Evolutionary conservation across 1,284 basidiomycete genomes (phyloP).

Genomic region (Heterobasidion annosum): DNA sequence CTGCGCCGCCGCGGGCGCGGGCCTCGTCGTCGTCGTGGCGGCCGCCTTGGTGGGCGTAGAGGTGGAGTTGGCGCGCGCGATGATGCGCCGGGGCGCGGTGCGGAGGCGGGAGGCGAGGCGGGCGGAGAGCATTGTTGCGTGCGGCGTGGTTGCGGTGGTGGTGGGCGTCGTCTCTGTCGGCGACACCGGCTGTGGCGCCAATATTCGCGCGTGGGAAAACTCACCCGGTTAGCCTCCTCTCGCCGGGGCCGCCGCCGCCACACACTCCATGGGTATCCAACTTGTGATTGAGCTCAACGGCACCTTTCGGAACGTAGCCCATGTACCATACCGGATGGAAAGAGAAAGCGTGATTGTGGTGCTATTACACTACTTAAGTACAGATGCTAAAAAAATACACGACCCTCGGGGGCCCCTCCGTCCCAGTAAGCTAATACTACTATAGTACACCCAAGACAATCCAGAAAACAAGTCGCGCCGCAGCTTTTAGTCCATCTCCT

Average conservation of each 20-base stretch:
- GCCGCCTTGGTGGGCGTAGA: neutral
- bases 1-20: conserved; percentile 40
- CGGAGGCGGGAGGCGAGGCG: conserved; percentile 9
- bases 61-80: conserved; percentile 6
- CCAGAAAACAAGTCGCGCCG: no score
- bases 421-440: no score
- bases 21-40: conserved; percentile 3
- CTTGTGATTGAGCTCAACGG: no score
- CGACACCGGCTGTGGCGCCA: neutral
- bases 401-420: no score
- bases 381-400: no score
- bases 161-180: neutral
- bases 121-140: conserved; percentile 7
- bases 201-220: neutral
- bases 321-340: no score
- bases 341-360: no score
- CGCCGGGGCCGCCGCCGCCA: no score
- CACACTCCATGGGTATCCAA: no score
- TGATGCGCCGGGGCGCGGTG: neutral
- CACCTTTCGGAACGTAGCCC: no score
- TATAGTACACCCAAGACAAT: no score
- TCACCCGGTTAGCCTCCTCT: neutral
- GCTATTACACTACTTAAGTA: no score
- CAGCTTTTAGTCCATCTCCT: conserved; percentile 61
- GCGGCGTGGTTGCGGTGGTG: neutral